Percentiles rank a stretch among this genome's conserved stretches.
phyloP scores from a whole-genome alignment of 2,329 filamentous ascomycete species.

The Aschersonia sp. region DNA sequence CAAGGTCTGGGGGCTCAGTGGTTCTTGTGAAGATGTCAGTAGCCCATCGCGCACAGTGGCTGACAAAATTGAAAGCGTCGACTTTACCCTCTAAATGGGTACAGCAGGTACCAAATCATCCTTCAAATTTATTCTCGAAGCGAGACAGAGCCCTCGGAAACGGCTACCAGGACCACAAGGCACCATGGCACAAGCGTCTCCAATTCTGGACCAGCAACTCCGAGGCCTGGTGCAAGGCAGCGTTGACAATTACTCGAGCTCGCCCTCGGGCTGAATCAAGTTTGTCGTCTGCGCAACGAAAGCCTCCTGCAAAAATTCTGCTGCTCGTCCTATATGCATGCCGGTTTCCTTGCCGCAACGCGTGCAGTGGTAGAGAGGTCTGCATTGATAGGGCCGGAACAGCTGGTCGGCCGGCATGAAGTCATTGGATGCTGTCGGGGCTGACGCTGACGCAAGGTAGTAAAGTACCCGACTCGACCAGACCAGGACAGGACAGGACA shows the following conservation, averaged over 20 bases:
- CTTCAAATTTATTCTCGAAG: neutral
- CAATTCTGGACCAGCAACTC: neutral
- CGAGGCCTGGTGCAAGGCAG: no score
- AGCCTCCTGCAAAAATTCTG: no score
- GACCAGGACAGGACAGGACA: no score
- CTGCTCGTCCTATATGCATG: no score
- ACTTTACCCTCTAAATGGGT: slow-evolving; percentile 5
- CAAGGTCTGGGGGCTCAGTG: slow-evolving; percentile 55
- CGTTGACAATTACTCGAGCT: no score
- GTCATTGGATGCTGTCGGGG: neutral
- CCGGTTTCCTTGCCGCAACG: neutral
- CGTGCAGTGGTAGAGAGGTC: neutral
- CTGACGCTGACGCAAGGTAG: neutral
- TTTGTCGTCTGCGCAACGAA: no score
- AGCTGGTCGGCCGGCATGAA: neutral
- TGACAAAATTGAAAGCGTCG: neutral
- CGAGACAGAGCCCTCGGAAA: neutral
- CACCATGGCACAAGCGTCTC: neutral
- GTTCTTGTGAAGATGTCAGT: slow-evolving; percentile 35
- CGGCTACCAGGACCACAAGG: neutral
- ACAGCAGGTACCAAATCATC: slow-evolving; percentile 5
- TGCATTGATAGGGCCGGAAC: neutral
- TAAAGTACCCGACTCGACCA: neutral
- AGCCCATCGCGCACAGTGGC: neutral
- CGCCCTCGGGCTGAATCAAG: no score